Evolutionary conservation across 257 asterid species (phyloP).

Genomic region (Verbascum thapsus): DNA sequence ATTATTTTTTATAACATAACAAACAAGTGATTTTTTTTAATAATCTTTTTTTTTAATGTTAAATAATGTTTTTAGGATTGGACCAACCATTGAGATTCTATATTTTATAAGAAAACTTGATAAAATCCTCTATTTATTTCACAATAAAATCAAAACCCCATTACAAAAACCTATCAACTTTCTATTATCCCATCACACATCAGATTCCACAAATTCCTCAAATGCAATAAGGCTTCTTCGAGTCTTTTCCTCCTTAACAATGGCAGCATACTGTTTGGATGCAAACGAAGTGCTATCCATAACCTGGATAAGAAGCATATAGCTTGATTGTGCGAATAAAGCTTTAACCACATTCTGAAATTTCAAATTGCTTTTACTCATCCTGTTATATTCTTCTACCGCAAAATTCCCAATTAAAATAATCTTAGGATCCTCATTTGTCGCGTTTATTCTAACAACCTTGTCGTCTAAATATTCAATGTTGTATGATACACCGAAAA

Average conservation of each 20-base stretch:
- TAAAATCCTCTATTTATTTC: too few relatives aligned
- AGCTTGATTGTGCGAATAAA: constrained; percentile 1
- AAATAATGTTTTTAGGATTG: too few relatives aligned
- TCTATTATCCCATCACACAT: neutral
- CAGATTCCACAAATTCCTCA: constrained; percentile 3
- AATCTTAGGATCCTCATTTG: constrained; percentile 22
- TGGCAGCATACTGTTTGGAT: constrained; percentile 9
- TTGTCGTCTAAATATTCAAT: neutral
- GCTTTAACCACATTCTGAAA: constrained; percentile 20
- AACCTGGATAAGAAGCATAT: constrained; percentile 25
- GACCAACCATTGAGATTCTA: too few relatives aligned
- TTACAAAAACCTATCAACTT: too few relatives aligned
- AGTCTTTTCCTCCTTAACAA: constrained; percentile 5
- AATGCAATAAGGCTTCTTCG: neutral
- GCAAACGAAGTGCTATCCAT: neutral
- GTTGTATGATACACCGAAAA: neutral
- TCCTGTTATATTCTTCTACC: constrained; percentile 27
- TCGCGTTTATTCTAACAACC: neutral
- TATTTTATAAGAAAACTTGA: too few relatives aligned
- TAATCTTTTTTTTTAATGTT: too few relatives aligned
- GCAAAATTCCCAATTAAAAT: constrained; percentile 26
- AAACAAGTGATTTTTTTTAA: too few relatives aligned
- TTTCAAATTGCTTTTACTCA: neutral
- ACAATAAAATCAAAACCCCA: too few relatives aligned
- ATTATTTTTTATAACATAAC: too few relatives aligned